These are phyloP conservation scores for Xylaria sp. DNA, from an alignment of 2,329 filamentous ascomycete species.

Conservation along the genomic window DNA sequence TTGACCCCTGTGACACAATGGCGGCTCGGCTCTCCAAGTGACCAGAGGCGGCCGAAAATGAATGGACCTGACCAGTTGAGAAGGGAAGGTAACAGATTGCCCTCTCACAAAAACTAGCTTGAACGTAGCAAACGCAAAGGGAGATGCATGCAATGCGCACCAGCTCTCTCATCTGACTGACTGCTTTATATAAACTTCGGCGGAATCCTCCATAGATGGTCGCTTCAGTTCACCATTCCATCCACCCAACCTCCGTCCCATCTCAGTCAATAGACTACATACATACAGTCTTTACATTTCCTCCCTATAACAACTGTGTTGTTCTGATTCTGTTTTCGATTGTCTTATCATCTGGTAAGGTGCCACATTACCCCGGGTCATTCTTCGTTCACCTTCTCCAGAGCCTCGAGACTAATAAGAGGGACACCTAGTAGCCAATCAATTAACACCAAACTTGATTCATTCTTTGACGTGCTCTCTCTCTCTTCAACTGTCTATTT, in stretches of 20 bases:
- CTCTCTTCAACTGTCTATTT: neutral
- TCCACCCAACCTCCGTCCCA: neutral
- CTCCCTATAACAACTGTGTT: neutral
- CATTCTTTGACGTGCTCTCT: constrained; percentile 8
- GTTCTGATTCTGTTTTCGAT: neutral
- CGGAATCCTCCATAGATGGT: neutral
- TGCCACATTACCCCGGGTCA: neutral
- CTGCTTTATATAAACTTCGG: neutral
- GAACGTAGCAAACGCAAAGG: too few relatives aligned
- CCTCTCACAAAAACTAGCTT: neutral
- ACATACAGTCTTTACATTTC: neutral
- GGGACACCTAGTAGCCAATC: neutral
- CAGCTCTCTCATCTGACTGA: neutral
- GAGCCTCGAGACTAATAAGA: neutral
- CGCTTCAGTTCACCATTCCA: neutral
- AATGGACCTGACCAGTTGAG: neutral
- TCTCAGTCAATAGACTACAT: neutral
- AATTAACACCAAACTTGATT: neutral
- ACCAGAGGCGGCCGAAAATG: neutral
- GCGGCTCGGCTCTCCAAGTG: neutral
- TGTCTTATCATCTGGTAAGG: neutral
- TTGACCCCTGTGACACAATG: neutral
- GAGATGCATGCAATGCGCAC: too few relatives aligned
- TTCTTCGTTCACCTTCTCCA: neutral
- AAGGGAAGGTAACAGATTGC: neutral